Conservation (phyloP, 2,329 filamentous ascomycete species). For the Exophiala spinifera region DNA sequence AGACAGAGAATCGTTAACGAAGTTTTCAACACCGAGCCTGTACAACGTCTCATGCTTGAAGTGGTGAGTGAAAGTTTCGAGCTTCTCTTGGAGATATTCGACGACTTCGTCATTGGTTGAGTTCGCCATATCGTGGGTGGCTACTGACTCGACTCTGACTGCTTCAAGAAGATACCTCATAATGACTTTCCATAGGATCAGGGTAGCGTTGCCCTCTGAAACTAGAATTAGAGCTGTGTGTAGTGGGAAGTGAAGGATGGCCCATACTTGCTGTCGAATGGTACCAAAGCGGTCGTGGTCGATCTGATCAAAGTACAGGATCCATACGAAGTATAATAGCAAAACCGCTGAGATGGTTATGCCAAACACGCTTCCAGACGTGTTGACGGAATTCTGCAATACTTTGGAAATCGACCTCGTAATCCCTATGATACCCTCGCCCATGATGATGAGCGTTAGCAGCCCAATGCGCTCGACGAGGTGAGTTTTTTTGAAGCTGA, state of each 20-base stretch:
- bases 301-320: constrained; percentile 59
- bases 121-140: too few species aligned
- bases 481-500: constrained; percentile 62
- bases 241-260: constrained; percentile 58
- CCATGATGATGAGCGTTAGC: constrained; percentile 64
- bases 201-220: constrained; percentile 50
- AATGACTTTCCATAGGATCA: constrained; percentile 16
- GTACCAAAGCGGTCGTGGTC: constrained; percentile 50
- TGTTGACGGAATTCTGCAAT: constrained; percentile 38
- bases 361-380: background rate
- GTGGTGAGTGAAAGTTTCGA: background rate
- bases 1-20: background rate
- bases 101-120: too few species aligned
- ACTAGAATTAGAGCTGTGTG: constrained; percentile 62
- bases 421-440: constrained; percentile 54
- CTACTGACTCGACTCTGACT: too few species aligned
- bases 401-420: background rate
- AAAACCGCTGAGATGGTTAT: background rate
- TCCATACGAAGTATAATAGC: constrained; percentile 57
- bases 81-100: too few species aligned
- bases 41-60: background rate
- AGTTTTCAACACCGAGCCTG: background rate
- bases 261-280: constrained; percentile 56
- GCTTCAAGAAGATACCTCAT: background rate
- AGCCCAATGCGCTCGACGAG: constrained; percentile 62